These are phyloP conservation scores for Tulasnella calospora DNA, from an alignment of 768 basidiomycete genomes.

Conservation along the genomic window DNA sequence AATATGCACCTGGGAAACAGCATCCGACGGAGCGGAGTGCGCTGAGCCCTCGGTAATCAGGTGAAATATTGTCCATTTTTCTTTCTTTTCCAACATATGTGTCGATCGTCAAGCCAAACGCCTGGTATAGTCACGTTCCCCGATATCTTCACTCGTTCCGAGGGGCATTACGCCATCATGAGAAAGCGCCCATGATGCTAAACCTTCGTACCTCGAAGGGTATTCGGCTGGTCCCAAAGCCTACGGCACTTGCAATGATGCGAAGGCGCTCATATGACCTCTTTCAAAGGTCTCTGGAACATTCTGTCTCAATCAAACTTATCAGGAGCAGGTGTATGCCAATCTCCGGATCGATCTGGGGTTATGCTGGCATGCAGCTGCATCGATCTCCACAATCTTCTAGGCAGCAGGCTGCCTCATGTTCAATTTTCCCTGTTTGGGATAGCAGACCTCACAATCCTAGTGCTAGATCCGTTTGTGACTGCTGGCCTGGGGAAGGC, in stretches of 20 bases:
- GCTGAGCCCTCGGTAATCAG: not conserved
- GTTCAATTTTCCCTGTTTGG: constrained; percentile 6
- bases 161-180: not conserved
- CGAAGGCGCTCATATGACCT: constrained; percentile 7
- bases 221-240: not conserved
- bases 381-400: constrained; percentile 11
- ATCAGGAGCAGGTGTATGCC: not conserved
- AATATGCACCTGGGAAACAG: not conserved
- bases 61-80: not conserved
- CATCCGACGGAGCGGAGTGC: not conserved
- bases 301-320: constrained; percentile 1
- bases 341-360: constrained; percentile 11
- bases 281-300: not conserved
- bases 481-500: constrained; percentile 4
- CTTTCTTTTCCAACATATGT: not conserved
- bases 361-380: not conserved
- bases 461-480: not conserved
- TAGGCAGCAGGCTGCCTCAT: not conserved
- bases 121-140: not conserved
- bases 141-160: not conserved
- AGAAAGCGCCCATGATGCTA: not conserved
- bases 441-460: not conserved
- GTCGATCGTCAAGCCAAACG: not conserved
- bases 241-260: not conserved
- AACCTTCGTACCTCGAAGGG: not conserved